A percentile compares a stretch with the other conserved stretches of the same genome.
phyloP scores from a whole-genome alignment of 2,329 filamentous ascomycete species.

The Rhynchosporium secalis region DNA sequence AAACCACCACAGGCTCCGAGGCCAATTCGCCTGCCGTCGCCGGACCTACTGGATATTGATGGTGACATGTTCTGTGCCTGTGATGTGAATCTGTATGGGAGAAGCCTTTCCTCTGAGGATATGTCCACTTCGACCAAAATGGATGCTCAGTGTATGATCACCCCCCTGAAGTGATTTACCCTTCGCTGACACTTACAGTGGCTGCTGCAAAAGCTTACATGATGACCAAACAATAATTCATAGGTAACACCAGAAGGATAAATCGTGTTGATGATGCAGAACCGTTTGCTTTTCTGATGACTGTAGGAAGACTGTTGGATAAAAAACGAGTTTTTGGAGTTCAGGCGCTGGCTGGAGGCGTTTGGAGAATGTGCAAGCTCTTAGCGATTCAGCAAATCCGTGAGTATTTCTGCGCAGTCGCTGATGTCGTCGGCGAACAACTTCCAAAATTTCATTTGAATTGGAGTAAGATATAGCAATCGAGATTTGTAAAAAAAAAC shows the following conservation, averaged over 20 bases:
- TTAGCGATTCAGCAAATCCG: not conserved
- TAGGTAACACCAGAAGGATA: not conserved
- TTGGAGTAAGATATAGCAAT: not conserved
- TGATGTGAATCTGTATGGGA: not conserved
- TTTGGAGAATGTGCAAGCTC: not conserved
- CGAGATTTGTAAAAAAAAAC: not conserved
- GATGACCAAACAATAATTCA: not conserved
- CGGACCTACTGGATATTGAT: constrained; percentile 30
- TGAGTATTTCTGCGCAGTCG: not conserved
- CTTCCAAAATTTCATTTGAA: not conserved
- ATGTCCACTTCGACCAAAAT: constrained; percentile 15
- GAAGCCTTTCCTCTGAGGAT: not conserved
- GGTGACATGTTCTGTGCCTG: constrained; percentile 24
- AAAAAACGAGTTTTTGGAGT: not conserved
- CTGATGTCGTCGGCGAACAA: not conserved
- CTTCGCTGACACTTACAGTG: constrained; percentile 25
- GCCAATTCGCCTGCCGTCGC: constrained; percentile 31
- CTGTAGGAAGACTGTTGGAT: not conserved
- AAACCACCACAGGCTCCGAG: constrained; percentile 33
- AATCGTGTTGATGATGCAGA: not conserved
- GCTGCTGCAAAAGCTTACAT: constrained; percentile 30
- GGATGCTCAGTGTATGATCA: constrained; percentile 23
- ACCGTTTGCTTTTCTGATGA: not conserved
- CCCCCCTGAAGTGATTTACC: not conserved
- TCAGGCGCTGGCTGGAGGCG: not conserved